Evolutionary conservation across 192 early-diverging fungal species (phyloP), one percentile per base, ranked within the genome.

Genomic region (Backusella mclennaniae): DNA sequence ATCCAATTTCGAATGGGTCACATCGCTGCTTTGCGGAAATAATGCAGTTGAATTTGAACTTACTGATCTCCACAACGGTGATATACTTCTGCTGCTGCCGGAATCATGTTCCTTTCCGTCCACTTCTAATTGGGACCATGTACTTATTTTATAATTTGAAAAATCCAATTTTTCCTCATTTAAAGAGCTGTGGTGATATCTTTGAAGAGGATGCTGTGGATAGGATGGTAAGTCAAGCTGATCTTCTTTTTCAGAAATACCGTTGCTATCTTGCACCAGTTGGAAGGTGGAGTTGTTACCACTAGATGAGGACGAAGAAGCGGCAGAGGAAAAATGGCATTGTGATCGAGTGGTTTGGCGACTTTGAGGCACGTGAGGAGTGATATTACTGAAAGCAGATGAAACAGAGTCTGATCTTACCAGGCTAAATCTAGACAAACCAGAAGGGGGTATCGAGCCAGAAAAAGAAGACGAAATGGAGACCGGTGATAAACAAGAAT

Each of bases 1-100:
- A 23, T 82, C 80, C 26, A 82, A 49, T 4, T 74, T 77, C 7
- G 76, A 72, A 23, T 66, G 41, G 9, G 75, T 77, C 8, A 82
- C 46, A 19, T 63, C 71, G 56, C 75, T 77, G 2, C 73, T 78
- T 9, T 73, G 77, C 2, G 56, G 36, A 41, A 78, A 75, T 36
- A 82, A 68, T 29, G 75, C 66, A 19, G 79, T 76, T 23, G 76
- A 53, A 52, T 71, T 76, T 0, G 79, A 71, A 42, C 77, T 79
- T 11, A 66, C 66, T 23, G 56, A 29, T 63, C 56, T 63, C 21
- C 23, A 63, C 56, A 63, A 11, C 8, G 56, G 56, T 26, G 56
- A 63, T 63, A 63, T 63, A 23, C 56, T 63, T 63, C 56, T 63
- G 23, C 11, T 63, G 23, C 23, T 63, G 56, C 56, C 31, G n/a